phyloP scores from a whole-genome alignment of 163 green algal genomes.

The Scenedesmus sp. region DNA sequence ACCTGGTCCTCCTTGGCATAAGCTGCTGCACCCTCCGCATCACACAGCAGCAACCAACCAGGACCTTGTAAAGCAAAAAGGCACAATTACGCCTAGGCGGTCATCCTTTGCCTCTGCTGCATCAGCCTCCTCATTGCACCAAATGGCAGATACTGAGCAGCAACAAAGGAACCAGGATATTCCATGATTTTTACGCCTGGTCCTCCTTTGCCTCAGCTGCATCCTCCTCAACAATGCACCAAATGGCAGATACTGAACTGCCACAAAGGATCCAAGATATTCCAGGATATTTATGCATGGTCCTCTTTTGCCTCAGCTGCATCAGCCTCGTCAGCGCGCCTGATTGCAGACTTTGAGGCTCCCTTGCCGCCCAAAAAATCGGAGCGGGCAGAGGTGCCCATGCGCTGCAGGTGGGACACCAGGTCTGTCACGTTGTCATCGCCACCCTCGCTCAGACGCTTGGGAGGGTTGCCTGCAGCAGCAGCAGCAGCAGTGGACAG shows the following conservation, averaged over 20 bases:
- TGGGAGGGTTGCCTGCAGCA: not conserved
- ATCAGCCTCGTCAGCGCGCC: not conserved
- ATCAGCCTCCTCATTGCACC: too few relatives aligned
- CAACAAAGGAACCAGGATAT: too few relatives aligned
- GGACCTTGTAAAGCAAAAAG: too few relatives aligned
- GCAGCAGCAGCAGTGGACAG: not conserved
- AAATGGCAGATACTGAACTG: too few relatives aligned
- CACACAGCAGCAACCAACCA: too few relatives aligned
- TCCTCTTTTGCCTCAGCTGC: not conserved
- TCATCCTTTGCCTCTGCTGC: too few relatives aligned
- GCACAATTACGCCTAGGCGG: too few relatives aligned
- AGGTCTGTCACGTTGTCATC: not conserved
- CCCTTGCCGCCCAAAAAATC: not conserved
- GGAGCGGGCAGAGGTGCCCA: not conserved
- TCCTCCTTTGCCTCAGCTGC: not conserved
- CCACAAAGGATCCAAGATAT: too few relatives aligned
- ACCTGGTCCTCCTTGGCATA: too few relatives aligned
- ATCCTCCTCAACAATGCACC: too few relatives aligned
- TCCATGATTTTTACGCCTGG: not conserved
- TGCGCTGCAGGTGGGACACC: not conserved
- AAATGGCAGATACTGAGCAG: too few relatives aligned
- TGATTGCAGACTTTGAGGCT: not conserved
- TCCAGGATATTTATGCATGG: not conserved
- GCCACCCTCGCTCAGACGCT: not conserved
- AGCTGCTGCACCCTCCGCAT: too few relatives aligned